Base-by-base conservation (phyloP, 2,329 filamentous ascomycete genomes). In the Sporothrix protearum region DNA sequence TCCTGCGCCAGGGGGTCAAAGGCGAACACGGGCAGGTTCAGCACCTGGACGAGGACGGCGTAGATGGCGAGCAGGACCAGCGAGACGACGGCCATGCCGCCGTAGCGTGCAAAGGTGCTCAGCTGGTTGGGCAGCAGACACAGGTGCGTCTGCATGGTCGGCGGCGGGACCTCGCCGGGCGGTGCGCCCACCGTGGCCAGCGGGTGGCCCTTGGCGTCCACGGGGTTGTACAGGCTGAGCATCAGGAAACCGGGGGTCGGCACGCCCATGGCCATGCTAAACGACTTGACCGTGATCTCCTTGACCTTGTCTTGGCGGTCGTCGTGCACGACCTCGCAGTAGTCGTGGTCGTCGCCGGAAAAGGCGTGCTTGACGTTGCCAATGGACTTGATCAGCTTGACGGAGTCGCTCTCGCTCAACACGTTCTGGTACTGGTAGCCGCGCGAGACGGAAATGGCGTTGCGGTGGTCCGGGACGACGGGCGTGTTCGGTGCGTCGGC, bases 391-490 rank as follows among this genome's bases (percentile, higher is more conserved):
- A 97, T 83, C 49, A 99, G 83, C 68, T 90, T 89, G 61, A 89
- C 85, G 0, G 94, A 96, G 75, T 97, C 89, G 1, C 88, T 85
- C 67, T 91, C 88, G 68, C 87, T 91, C 33, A 99, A 87, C 2
- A 97, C 95, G 76, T 97, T 99, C 79, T 98, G 95, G 78, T 99
- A 99, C 79, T 99, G 96, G 78, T 97, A 97, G 16, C 96, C 96
- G 19, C 85, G 85, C 10, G 87, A 83, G 19, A 99, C 89, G 2
- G 86, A 86, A 72, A 99, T 92, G 30, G 94, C 89, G 75, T 96
- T 96, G 71, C 88, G 86, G 63, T 92, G 85, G 76, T 96, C 92
- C 2, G 82, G 88, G 71, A 80, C 79, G 1, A 87, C 82, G 0
- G 86, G 85, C 0, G 76, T 68, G 66, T 66, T 45, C 22, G 70